Evolutionary conservation across 305 asterid species (phyloP).

Genomic region (Solanum hybrid): DNA sequence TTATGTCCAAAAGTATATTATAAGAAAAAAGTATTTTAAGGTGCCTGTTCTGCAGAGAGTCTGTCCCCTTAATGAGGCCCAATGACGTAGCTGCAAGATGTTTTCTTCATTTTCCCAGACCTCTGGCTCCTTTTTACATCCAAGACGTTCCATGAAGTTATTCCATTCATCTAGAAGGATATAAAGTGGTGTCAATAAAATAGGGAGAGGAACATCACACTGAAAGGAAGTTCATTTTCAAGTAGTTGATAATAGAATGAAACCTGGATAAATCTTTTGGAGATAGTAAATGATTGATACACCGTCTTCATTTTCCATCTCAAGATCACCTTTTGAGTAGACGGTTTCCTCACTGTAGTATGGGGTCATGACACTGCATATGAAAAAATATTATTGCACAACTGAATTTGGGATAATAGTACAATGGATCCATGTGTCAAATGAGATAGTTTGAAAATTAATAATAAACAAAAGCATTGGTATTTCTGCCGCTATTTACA

Average conservation of each 20-base stretch:
- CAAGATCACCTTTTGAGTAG: slow-evolving; percentile 90
- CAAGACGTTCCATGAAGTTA: slow-evolving; percentile 87
- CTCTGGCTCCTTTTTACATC: slow-evolving; percentile 55
- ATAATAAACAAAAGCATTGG: background rate
- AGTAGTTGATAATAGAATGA: slow-evolving; percentile 11
- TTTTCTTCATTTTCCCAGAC: slow-evolving; percentile 83
- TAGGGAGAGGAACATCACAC: background rate
- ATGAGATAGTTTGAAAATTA: background rate
- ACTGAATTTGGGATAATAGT: background rate
- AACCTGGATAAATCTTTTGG: slow-evolving; percentile 93
- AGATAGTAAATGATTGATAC: slow-evolving; percentile 85
- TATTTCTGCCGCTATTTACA: background rate
- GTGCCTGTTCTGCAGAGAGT: slow-evolving; percentile 94
- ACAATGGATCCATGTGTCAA: background rate
- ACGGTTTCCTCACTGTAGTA: slow-evolving; percentile 98
- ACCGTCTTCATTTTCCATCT: slow-evolving; percentile 98
- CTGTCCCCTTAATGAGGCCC: slow-evolving; percentile 99
- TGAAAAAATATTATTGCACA: slow-evolving; percentile 21
- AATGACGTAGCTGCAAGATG: slow-evolving; percentile 88
- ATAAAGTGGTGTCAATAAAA: background rate
- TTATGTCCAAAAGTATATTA: background rate
- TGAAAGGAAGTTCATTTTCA: slow-evolving; percentile 14
- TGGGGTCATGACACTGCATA: slow-evolving; percentile 90
- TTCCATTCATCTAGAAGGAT: slow-evolving; percentile 85
- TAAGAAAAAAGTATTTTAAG: background rate